These are phyloP conservation scores for Ceratocystis smalleyi DNA, from an alignment of 2,329 filamentous ascomycete genomes.

Conservation along the genomic window DNA sequence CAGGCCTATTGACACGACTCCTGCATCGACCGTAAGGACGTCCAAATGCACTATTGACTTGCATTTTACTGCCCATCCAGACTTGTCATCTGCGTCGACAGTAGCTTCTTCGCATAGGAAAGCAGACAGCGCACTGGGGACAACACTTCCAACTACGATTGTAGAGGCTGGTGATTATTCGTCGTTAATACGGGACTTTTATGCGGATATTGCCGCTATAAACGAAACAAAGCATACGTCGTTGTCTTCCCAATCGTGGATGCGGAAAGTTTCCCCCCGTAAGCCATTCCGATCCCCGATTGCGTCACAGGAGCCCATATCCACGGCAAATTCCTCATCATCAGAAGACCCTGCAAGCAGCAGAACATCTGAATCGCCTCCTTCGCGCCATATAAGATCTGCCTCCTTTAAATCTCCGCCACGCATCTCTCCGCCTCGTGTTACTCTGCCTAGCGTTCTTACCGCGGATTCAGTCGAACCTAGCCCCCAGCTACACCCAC, in stretches of 20 bases:
- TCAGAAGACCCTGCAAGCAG: not conserved
- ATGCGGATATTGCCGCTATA: not conserved
- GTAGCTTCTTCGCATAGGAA: not conserved
- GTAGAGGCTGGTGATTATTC: constrained; percentile 7
- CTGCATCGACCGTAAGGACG: constrained; percentile 18
- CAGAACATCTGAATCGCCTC: not conserved
- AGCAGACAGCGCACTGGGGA: not conserved
- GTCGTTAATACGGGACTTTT: constrained; percentile 9
- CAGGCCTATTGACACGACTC: constrained; percentile 20
- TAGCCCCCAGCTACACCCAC: not conserved
- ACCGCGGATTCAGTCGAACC: not conserved
- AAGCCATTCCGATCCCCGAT: not conserved
- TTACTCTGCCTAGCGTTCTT: constrained; percentile 1
- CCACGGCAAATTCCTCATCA: not conserved
- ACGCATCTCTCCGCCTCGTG: constrained; percentile 3
- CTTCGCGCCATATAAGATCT: not conserved
- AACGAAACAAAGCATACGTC: not conserved
- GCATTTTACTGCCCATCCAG: constrained; percentile 38
- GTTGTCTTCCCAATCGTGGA: constrained; percentile 2
- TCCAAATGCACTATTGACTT: constrained; percentile 34
- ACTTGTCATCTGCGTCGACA: constrained; percentile 14
- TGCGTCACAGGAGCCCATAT: not conserved
- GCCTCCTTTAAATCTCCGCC: constrained; percentile 1
- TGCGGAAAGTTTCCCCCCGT: not conserved
- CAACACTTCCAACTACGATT: not conserved